These are phyloP conservation scores for Helichrysum umbraculigerum DNA, from an alignment of 129 eudicot species.

Conservation along the genomic window DNA sequence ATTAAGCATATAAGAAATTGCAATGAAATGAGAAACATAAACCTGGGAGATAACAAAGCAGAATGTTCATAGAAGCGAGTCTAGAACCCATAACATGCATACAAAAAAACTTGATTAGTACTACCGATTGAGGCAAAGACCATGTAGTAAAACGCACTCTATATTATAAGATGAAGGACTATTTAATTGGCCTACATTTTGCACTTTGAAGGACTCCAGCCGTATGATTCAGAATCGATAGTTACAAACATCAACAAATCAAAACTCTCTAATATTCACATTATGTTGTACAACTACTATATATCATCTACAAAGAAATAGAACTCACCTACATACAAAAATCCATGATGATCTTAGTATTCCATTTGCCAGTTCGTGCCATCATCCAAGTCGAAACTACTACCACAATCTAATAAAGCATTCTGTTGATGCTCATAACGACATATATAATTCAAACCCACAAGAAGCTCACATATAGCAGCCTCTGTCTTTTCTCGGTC, in stretches of 20 bases:
- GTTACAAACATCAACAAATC: conserved; percentile 31
- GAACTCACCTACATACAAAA: conserved; percentile 28
- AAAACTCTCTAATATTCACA: conserved; percentile 48
- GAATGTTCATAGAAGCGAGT: neutral
- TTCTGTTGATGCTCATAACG: conserved; percentile 87
- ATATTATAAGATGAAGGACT: neutral
- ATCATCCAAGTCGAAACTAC: conserved; percentile 87
- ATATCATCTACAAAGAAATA: conserved; percentile 20
- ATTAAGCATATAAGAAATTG: neutral
- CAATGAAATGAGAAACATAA: neutral
- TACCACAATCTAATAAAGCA: conserved; percentile 80
- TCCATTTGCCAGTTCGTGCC: conserved; percentile 77
- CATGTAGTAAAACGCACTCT: neutral
- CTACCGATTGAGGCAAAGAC: neutral
- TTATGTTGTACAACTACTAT: conserved; percentile 31
- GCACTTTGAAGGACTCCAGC: conserved; percentile 34
- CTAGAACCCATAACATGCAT: neutral
- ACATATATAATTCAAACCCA: conserved; percentile 84
- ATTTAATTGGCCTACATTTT: conserved; percentile 31
- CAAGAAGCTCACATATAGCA: conserved; percentile 78
- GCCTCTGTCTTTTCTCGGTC: conserved; percentile 72
- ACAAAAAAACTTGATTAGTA: neutral
- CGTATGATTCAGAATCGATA: conserved; percentile 28
- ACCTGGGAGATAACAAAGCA: neutral
- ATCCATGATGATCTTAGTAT: conserved; percentile 27